Conservation (phyloP, 2,329 filamentous ascomycete genomes). For the Pseudodiploospora longispora region DNA sequence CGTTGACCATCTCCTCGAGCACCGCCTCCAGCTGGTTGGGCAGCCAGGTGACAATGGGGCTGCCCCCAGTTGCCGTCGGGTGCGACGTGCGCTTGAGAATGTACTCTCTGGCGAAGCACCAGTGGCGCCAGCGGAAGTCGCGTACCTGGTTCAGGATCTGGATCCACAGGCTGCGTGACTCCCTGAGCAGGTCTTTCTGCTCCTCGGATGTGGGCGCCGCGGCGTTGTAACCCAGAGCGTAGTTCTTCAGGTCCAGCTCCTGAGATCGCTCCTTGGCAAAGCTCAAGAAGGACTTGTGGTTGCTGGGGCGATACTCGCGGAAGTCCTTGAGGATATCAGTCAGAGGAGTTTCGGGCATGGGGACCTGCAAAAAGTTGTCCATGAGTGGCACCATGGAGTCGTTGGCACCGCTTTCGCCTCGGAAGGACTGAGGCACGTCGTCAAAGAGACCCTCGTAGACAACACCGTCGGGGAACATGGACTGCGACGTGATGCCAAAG, state of each 20-base stretch:
- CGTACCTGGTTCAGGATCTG: constrained; percentile 65
- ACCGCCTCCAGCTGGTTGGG: constrained; percentile 75
- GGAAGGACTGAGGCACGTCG: constrained; percentile 65
- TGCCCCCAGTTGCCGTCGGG: constrained; percentile 72
- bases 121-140: constrained; percentile 77
- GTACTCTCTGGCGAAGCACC: constrained; percentile 80
- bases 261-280: constrained; percentile 51
- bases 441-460: constrained; percentile 78
- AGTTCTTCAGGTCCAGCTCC: constrained; percentile 48
- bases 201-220: constrained; percentile 15
- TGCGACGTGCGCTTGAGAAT: constrained; percentile 71
- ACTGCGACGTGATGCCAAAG: constrained; percentile 87
- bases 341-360: constrained; percentile 82
- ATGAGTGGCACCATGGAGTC: constrained; percentile 89
- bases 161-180: constrained; percentile 54
- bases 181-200: constrained; percentile 37
- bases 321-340: constrained; percentile 86
- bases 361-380: constrained; percentile 77
- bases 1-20: constrained; percentile 58
- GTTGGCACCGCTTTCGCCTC: constrained; percentile 88
- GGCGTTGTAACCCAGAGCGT: constrained; percentile 36
- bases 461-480: constrained; percentile 90
- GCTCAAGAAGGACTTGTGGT: constrained; percentile 77
- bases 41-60: constrained; percentile 76
- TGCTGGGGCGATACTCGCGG: constrained; percentile 77